Percentiles rank a stretch among this genome's conserved stretches.
Evolutionary conservation across 805 yeast genomes (phyloP).

Genomic region (Barnettozyma siamensis): DNA sequence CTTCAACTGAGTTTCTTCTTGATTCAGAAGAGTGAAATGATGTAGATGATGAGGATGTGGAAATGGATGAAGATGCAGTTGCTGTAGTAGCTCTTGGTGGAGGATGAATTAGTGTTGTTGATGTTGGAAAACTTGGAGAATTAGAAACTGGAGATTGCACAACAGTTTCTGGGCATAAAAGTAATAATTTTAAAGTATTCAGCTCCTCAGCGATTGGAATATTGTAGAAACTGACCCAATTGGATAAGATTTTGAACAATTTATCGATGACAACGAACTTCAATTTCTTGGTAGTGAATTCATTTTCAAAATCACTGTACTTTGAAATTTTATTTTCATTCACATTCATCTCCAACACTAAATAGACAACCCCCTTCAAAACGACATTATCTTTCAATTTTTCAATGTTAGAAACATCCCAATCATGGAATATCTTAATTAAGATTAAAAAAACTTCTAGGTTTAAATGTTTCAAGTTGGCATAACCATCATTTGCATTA

Average conservation of each 20-base stretch:
- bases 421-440: constrained; percentile 5
- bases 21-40: background rate
- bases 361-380: constrained; percentile 9
- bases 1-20: constrained; percentile 1
- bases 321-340: background rate
- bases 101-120: background rate
- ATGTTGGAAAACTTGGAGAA: background rate
- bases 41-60: background rate
- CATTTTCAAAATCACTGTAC: background rate
- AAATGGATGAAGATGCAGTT: background rate
- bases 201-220: background rate
- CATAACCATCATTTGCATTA: background rate
- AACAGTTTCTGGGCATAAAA: background rate
- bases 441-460: constrained; percentile 9
- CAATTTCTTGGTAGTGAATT: background rate
- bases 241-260: constrained; percentile 4
- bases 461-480: constrained; percentile 3
- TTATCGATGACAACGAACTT: constrained; percentile 1
- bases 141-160: background rate
- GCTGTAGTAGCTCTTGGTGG: background rate
- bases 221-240: constrained; percentile 7
- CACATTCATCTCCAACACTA: constrained; percentile 7
- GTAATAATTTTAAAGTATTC: background rate
- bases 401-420: background rate
- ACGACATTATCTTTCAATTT: constrained; percentile 8